These are phyloP conservation scores for Hyaloscypha variabilis DNA, from an alignment of 495 filamentous ascomycete genomes.

Conservation along the genomic window DNA sequence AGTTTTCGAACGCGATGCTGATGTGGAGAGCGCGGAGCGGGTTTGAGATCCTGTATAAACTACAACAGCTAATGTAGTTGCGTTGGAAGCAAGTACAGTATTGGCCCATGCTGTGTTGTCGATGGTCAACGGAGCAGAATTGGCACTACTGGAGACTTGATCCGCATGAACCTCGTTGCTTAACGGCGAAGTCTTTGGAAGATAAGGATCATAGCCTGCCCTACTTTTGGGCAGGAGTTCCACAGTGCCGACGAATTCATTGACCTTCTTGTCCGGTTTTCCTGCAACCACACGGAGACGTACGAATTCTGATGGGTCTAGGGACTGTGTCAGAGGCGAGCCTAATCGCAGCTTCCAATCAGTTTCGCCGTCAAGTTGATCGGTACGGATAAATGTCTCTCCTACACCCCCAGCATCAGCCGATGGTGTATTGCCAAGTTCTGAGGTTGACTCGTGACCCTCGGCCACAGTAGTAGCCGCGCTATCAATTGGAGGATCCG, in stretches of 20 bases:
- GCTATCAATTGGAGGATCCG: slow-evolving; percentile 33
- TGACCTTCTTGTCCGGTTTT: slow-evolving; percentile 87
- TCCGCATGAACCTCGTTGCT: slow-evolving; percentile 35
- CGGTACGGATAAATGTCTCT: slow-evolving; percentile 96
- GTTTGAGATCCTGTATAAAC: slow-evolving; percentile 96
- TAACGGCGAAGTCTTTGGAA: slow-evolving; percentile 22
- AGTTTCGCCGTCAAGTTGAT: slow-evolving; percentile 97
- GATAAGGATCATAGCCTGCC: slow-evolving; percentile 23
- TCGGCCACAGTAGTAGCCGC: slow-evolving; percentile 30
- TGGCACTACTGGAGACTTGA: slow-evolving; percentile 24
- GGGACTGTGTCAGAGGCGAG: slow-evolving; percentile 76
- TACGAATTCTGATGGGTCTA: slow-evolving; percentile 68
- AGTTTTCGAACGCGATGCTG: slow-evolving; percentile 86
- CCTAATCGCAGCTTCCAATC: slow-evolving; percentile 97
- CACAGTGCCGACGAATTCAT: slow-evolving; percentile 88
- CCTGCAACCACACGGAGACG: slow-evolving; percentile 79
- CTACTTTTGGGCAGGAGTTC: slow-evolving; percentile 47
- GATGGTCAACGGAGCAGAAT: slow-evolving; percentile 78
- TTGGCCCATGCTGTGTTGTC: slow-evolving; percentile 99
- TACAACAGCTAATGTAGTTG: slow-evolving; percentile 81
- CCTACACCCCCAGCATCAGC: slow-evolving; percentile 48
- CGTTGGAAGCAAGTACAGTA: slow-evolving; percentile 93
- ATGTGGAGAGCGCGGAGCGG: slow-evolving; percentile 90
- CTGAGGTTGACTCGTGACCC: slow-evolving; percentile 39
- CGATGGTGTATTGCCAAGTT: slow-evolving; percentile 32